Evolutionary conservation across 768 basidiomycete genomes (phyloP), one percentile per base, ranked within the genome.

Genomic region (Candolleomyces efflorescens): DNA sequence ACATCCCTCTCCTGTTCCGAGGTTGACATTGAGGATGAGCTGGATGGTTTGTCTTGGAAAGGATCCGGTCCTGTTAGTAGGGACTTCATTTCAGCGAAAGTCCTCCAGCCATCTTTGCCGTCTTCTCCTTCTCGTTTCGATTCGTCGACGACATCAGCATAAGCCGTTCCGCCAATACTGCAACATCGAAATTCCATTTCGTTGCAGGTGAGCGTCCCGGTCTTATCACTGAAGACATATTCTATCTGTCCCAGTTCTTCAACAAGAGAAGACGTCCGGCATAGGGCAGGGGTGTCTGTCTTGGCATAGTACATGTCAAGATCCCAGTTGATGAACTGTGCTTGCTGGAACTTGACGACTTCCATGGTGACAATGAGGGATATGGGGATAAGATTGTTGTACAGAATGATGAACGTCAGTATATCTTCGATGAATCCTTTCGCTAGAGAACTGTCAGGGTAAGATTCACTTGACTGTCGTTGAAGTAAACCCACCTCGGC

Each of bases 351-450:
- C 71, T 98, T 98, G 75, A 99, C 97, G 36, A 98, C 90, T 76
- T 99, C 97, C 90, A 98, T 98, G 3, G 97, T 98, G 64, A 99
- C 97, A 65, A 98, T 96, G 64, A 99, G 86, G 56, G 96, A 98
- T 66, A 99, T 99, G 3, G 96, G 96, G 60, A 99, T 98, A 64
- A 99, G 82, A 75, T 98, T 99, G 78, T 98, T 98, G 80, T 98
- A 98, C 41, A 98, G 81, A 71, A 99, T 96, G 72, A 98, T 92
- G 77, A 98, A 99, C 10, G 97, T 98, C 39, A 99, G 81, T 57
- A 98, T 93, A 70, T 99, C 96, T 82, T 97, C 92, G 52, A 91
- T 80, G 69, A 95, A 95, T 47, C 78, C 78, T 68, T 82, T 86
- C 56, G 89, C 92, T 91, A 52, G 17, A 45, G 9, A 15, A 43